Evolutionary conservation across 768 basidiomycete species (phyloP).

Genomic region (Cantharellus anzutake): DNA sequence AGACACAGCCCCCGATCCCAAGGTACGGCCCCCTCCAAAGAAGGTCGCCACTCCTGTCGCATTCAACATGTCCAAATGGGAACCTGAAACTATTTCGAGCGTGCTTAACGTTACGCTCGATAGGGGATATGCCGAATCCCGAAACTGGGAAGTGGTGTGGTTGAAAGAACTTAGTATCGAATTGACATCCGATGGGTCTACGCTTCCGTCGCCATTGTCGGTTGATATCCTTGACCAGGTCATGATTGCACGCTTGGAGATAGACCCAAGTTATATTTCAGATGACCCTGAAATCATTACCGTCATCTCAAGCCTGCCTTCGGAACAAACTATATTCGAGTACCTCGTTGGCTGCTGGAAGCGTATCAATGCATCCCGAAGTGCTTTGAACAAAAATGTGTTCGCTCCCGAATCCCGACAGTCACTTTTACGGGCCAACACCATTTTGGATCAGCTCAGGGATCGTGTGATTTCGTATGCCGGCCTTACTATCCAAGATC

Average conservation of each 20-base stretch:
- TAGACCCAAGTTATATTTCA: slow-evolving; percentile 47
- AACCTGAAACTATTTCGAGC: slow-evolving; percentile 42
- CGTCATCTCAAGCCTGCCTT: slow-evolving; percentile 43
- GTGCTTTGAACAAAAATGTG: slow-evolving; percentile 29
- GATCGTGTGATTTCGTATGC: slow-evolving; percentile 74
- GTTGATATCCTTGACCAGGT: slow-evolving; percentile 54
- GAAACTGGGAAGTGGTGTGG: slow-evolving; percentile 58
- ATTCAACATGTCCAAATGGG: slow-evolving; percentile 48
- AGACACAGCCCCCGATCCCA: not conserved
- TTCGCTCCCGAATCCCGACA: slow-evolving; percentile 18
- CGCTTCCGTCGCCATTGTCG: slow-evolving; percentile 17
- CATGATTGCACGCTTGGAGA: slow-evolving; percentile 66
- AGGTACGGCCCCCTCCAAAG: not conserved
- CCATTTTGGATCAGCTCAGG: slow-evolving; percentile 55
- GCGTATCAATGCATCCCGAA: slow-evolving; percentile 40
- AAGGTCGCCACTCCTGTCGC: slow-evolving; percentile 17
- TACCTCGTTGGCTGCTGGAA: slow-evolving; percentile 89
- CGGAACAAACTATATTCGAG: slow-evolving; percentile 66
- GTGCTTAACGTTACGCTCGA: slow-evolving; percentile 59
- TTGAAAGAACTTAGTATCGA: slow-evolving; percentile 59
- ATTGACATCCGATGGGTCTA: slow-evolving; percentile 33
- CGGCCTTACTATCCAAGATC: slow-evolving; percentile 77
- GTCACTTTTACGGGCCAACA: slow-evolving; percentile 39
- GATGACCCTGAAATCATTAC: slow-evolving; percentile 20
- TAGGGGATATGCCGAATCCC: slow-evolving; percentile 29